Percentiles rank a stretch among this genome's conserved stretches.
Evolutionary conservation across 1,284 basidiomycete genomes (phyloP).

Genomic region (Ganoderma meredithae): DNA sequence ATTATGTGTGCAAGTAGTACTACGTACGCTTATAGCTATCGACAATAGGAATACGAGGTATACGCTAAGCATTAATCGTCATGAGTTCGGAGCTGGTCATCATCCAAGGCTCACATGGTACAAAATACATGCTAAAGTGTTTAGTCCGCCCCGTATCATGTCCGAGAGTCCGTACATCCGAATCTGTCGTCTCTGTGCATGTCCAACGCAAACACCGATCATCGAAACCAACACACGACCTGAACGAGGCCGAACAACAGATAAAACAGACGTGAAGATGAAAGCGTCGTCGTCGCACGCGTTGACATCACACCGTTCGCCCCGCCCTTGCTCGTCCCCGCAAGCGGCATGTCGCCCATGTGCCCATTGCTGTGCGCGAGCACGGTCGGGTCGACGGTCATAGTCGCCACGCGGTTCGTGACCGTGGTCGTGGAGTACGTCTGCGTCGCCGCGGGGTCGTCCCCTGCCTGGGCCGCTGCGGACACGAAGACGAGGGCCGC

Average conservation of each 20-base stretch:
- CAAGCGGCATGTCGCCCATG: conserved; percentile 33
- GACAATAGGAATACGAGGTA: too few relatives aligned
- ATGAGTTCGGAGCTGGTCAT: not conserved
- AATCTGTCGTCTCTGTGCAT: not conserved
- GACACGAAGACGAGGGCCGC: conserved; percentile 63
- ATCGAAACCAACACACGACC: not conserved
- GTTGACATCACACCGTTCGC: conserved; percentile 34
- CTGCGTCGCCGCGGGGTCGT: conserved; percentile 40
- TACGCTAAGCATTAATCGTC: not conserved
- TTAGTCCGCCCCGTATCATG: not conserved
- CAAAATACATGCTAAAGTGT: not conserved
- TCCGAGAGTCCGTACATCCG: not conserved
- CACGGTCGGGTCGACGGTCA: conserved; percentile 40
- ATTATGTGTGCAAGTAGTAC: not conserved
- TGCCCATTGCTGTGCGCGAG: conserved; percentile 43
- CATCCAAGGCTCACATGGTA: too few relatives aligned
- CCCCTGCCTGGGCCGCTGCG: conserved; percentile 43
- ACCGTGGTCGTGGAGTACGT: conserved; percentile 50
- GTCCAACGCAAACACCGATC: not conserved
- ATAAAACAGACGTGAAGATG: not conserved
- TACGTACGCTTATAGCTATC: too few relatives aligned
- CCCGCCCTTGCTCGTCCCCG: conserved; percentile 44
- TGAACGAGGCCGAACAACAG: not conserved
- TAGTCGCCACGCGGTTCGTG: conserved; percentile 38
- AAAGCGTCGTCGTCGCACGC: not conserved